Percentiles rank a stretch among this genome's conserved stretches.
phyloP scores from a whole-genome alignment of 2,329 filamentous ascomycete genomes.

The Pseudonectria buxi region DNA sequence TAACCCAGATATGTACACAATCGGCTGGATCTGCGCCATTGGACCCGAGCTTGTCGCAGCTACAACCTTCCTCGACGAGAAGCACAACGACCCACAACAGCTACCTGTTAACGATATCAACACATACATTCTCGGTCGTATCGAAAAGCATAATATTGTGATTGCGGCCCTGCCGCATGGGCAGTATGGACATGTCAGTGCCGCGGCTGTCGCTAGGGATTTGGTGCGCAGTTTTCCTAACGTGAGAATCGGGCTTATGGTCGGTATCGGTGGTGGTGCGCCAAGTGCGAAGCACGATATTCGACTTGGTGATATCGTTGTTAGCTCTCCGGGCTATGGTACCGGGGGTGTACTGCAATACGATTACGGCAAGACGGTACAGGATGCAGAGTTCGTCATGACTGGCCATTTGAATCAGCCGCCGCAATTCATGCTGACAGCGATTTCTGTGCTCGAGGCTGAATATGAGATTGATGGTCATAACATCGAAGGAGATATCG shows the following conservation, averaged over 20 bases:
- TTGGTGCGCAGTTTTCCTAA: constrained; percentile 26
- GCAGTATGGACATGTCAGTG: constrained; percentile 9
- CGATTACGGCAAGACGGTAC: constrained; percentile 14
- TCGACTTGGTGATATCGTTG: constrained; percentile 18
- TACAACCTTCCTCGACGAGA: constrained; percentile 31
- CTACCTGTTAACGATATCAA: constrained; percentile 9
- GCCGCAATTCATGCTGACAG: constrained; percentile 2
- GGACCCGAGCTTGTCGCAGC: constrained; percentile 31
- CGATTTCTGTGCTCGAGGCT: constrained; percentile 1
- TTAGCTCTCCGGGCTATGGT: constrained; percentile 2
- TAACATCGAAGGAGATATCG: constrained; percentile 1
- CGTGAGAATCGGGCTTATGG: constrained; percentile 18
- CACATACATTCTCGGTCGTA: constrained; percentile 9
- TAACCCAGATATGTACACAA: constrained; percentile 24
- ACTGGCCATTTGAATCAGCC: constrained; percentile 9
- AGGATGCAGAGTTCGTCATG: constrained; percentile 4
- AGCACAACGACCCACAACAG: constrained; percentile 14
- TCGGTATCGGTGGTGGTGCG: constrained; percentile 20
- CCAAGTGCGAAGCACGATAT: constrained; percentile 27
- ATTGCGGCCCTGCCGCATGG: constrained; percentile 9
- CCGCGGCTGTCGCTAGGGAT: constrained; percentile 19
- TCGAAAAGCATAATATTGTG: constrained; percentile 12
- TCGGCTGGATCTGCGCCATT: constrained; percentile 40
- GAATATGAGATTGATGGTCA: constrained; percentile 4
- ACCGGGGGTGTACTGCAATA: constrained; percentile 13